A percentile compares a stretch with the other conserved stretches of the same genome.
Evolutionary conservation across 179 eudicot species (phyloP).

Genomic region (Kewa caespitosa): DNA sequence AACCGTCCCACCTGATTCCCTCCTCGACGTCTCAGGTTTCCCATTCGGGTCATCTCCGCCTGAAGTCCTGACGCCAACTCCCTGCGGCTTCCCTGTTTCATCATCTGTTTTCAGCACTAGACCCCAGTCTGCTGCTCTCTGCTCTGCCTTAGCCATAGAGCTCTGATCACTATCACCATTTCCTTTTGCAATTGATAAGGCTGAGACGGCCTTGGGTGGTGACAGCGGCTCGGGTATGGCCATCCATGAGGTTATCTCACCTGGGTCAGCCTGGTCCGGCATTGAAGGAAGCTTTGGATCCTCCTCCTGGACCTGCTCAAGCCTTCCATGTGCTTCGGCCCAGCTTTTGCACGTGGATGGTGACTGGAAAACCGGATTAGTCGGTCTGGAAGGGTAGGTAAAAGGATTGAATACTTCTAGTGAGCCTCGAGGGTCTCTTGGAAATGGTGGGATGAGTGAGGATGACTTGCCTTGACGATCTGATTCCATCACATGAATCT

Average conservation of each 20-base stretch:
- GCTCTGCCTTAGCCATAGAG: constrained; percentile 46
- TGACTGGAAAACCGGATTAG: constrained; percentile 38
- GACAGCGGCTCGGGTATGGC: constrained; percentile 56
- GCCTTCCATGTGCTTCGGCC: constrained; percentile 36
- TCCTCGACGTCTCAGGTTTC: constrained; percentile 41
- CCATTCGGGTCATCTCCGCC: constrained; percentile 56
- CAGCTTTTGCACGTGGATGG: constrained; percentile 52
- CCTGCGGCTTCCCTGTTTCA: constrained; percentile 81
- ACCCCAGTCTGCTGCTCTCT: constrained; percentile 98
- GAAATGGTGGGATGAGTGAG: constrained; percentile 42
- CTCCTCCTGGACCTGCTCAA: constrained; percentile 35
- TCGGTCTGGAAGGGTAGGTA: constrained; percentile 28
- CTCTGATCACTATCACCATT: constrained; percentile 18
- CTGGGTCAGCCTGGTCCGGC: constrained; percentile 26
- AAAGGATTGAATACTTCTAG: constrained; percentile 91
- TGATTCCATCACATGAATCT: constrained; percentile 28
- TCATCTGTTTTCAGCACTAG: constrained; percentile 73
- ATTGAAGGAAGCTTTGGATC: constrained; percentile 22
- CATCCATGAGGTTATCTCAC: constrained; percentile 89
- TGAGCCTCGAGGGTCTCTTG: constrained; percentile 82
- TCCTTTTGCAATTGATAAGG: constrained; percentile 14
- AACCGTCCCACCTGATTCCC: constrained; percentile 72
- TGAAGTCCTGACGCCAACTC: constrained; percentile 74
- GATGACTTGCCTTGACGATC: constrained; percentile 30
- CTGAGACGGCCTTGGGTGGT: constrained; percentile 25